Conservation (phyloP, 1,284 basidiomycete genomes). For the Tilletia walkeri region DNA sequence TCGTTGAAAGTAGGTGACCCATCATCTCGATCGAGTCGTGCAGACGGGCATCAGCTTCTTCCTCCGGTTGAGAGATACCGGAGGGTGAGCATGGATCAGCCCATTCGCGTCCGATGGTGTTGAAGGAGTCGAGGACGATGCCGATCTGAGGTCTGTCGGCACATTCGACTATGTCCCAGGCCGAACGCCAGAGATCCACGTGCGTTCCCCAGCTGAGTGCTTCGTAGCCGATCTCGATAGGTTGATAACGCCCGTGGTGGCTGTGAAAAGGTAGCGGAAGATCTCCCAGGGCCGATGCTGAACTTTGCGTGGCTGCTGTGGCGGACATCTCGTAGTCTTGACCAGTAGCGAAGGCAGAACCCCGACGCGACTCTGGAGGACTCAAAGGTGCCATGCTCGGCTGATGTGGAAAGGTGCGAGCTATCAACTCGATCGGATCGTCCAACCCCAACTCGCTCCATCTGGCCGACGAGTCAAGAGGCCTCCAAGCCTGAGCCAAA, state of each 20-base stretch:
- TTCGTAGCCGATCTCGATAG: slow-evolving; percentile 45
- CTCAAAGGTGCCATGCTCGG: background rate
- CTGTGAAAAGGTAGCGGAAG: background rate
- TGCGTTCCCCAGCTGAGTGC: slow-evolving; percentile 47
- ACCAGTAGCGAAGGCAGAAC: background rate
- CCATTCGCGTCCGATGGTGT: slow-evolving; percentile 55
- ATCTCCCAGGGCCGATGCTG: background rate
- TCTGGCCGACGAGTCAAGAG: background rate
- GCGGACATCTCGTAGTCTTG: background rate
- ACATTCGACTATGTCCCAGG: slow-evolving; percentile 49
- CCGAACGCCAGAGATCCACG: slow-evolving; percentile 51
- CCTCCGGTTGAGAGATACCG: slow-evolving; percentile 30
- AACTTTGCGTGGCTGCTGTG: background rate
- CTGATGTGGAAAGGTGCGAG: background rate
- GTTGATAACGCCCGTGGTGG: slow-evolving; percentile 19
- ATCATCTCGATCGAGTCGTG: slow-evolving; percentile 33
- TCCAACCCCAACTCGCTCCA: background rate
- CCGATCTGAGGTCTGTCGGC: slow-evolving; percentile 54
- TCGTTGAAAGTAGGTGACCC: slow-evolving; percentile 3
- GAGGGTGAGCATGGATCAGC: slow-evolving; percentile 43
- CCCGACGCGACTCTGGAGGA: background rate
- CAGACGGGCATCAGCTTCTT: slow-evolving; percentile 15
- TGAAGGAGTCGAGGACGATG: slow-evolving; percentile 57
- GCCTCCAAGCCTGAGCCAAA: slow-evolving; percentile 20
- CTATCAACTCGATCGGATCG: background rate